Percentiles rank a stretch among this genome's conserved stretches.
Conservation (phyloP, 768 basidiomycete species). For the Myochromella boudieri region DNA sequence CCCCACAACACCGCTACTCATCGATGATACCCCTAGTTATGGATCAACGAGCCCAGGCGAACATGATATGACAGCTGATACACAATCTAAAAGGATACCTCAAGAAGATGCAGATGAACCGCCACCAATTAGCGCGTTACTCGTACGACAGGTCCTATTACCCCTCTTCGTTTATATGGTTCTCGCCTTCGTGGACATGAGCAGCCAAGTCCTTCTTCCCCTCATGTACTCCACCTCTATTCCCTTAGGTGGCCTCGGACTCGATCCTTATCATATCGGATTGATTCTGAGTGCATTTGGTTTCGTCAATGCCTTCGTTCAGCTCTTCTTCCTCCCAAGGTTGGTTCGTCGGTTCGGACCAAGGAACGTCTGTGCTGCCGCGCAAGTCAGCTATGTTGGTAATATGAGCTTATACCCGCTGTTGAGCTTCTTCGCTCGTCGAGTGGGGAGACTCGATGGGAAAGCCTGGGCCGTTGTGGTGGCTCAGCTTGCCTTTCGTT, state of each 20-base stretch:
- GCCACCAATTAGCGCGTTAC: slow-evolving; percentile 19
- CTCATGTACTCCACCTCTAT: slow-evolving; percentile 49
- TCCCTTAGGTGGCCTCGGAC: slow-evolving; percentile 53
- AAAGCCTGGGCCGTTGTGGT: slow-evolving; percentile 29
- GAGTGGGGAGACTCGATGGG: slow-evolving; percentile 32
- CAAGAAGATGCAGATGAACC: slow-evolving; percentile 6
- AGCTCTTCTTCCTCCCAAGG: slow-evolving; percentile 45
- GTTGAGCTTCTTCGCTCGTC: slow-evolving; percentile 30
- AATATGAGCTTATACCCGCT: slow-evolving; percentile 30
- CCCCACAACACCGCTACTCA: slow-evolving; percentile 10
- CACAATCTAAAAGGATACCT: background rate
- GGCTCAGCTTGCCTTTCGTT: slow-evolving; percentile 29
- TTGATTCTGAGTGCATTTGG: slow-evolving; percentile 50
- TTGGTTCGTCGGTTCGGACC: slow-evolving; percentile 48
- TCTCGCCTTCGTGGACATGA: slow-evolving; percentile 29
- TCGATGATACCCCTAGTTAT: slow-evolving; percentile 9
- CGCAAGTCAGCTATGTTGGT: slow-evolving; percentile 19
- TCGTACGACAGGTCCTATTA: slow-evolving; percentile 23
- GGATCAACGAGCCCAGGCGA: too few relatives aligned
- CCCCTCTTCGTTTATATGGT: slow-evolving; percentile 25
- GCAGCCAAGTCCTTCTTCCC: slow-evolving; percentile 25
- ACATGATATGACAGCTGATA: too few relatives aligned
- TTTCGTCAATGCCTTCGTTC: slow-evolving; percentile 50
- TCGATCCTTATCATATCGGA: slow-evolving; percentile 53
- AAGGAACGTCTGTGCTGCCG: slow-evolving; percentile 39